Percentiles rank a stretch among this genome's conserved stretches.
phyloP scores from a whole-genome alignment of 2,329 filamentous ascomycete species.

The Aspergillus sp. region DNA sequence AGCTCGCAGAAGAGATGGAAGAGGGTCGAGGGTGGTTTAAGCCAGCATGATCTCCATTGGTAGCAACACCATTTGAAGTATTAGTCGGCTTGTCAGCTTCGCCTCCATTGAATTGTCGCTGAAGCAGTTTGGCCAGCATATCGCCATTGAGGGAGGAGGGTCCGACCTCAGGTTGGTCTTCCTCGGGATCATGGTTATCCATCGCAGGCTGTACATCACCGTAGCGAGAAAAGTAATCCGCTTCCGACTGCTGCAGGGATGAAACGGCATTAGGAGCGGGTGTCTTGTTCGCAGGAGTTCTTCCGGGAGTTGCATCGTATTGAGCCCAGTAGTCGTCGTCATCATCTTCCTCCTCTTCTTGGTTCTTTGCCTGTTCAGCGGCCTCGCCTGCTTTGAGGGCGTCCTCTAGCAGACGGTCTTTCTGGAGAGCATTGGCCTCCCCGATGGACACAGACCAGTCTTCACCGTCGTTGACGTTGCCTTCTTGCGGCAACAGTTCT shows the following conservation, averaged over 20 bases:
- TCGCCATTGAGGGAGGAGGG: conserved; percentile 59
- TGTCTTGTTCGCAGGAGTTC: conserved; percentile 50
- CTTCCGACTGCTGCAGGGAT: conserved; percentile 48
- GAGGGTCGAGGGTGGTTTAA: conserved; percentile 49
- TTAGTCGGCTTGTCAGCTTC: conserved; percentile 24
- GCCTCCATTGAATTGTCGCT: conserved; percentile 39
- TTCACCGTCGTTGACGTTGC: conserved; percentile 50
- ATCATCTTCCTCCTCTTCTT: conserved; percentile 50
- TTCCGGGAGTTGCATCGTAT: conserved; percentile 60
- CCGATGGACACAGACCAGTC: conserved; percentile 56
- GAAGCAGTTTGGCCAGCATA: conserved; percentile 45
- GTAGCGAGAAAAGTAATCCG: conserved; percentile 64
- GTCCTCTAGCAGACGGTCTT: conserved; percentile 38
- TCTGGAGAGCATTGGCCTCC: conserved; percentile 56
- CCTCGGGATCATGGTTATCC: conserved; percentile 63
- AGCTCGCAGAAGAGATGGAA: conserved; percentile 46
- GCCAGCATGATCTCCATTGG: conserved; percentile 27
- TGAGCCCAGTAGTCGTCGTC: conserved; percentile 67
- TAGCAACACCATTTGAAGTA: conserved; percentile 15
- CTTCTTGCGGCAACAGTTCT: conserved; percentile 59
- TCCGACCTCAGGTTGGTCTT: conserved; percentile 50
- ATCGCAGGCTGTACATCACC: conserved; percentile 65
- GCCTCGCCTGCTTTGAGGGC: conserved; percentile 17
- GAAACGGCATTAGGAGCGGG: conserved; percentile 32
- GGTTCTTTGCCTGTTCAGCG: conserved; percentile 8